A percentile compares a stretch with the other conserved stretches of the same genome.
These are phyloP conservation scores for Ashbya aceris DNA, from an alignment of 1,139 yeast species.

Conservation along the genomic window DNA sequence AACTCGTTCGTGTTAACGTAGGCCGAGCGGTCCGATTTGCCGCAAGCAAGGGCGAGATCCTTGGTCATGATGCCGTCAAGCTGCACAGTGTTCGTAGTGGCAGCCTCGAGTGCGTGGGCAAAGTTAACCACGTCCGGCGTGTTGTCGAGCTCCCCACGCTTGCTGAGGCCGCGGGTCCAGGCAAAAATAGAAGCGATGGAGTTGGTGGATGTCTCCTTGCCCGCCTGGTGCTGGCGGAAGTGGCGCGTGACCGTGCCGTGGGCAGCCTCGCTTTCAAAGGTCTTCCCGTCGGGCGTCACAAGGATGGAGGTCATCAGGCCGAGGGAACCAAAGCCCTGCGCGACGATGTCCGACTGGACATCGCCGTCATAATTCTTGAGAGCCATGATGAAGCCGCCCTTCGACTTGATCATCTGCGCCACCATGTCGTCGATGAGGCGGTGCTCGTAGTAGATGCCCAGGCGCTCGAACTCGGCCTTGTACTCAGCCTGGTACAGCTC, in stretches of 20 bases:
- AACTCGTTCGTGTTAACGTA: slow-evolving; percentile 90
- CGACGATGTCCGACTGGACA: slow-evolving; percentile 93
- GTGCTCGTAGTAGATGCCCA: slow-evolving; percentile 91
- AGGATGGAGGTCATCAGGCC: slow-evolving; percentile 95
- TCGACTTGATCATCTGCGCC: slow-evolving; percentile 93
- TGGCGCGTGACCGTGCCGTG: slow-evolving; percentile 98
- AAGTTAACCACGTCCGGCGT: slow-evolving; percentile 79
- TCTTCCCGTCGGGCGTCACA: slow-evolving; percentile 89
- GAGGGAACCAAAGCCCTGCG: slow-evolving; percentile 94
- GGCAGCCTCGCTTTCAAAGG: slow-evolving; percentile 94
- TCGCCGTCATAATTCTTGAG: slow-evolving; percentile 97
- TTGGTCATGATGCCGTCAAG: slow-evolving; percentile 88
- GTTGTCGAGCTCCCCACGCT: slow-evolving; percentile 80
- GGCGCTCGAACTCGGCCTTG: slow-evolving; percentile 59
- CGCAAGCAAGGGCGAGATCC: slow-evolving; percentile 83
- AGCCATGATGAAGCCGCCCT: slow-evolving; percentile 91
- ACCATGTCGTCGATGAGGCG: slow-evolving; percentile 97
- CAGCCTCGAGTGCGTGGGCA: slow-evolving; percentile 68
- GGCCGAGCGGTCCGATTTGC: slow-evolving; percentile 68
- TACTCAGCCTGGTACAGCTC: slow-evolving; percentile 64
- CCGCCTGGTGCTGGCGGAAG: slow-evolving; percentile 88
- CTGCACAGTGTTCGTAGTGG: slow-evolving; percentile 79
- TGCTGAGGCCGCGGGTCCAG: slow-evolving; percentile 87
- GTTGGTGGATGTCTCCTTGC: slow-evolving; percentile 95
- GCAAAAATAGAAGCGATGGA: slow-evolving; percentile 97